phyloP scores from a whole-genome alignment of 2,329 filamentous ascomycete genomes.

The Aciculosporium take region DNA sequence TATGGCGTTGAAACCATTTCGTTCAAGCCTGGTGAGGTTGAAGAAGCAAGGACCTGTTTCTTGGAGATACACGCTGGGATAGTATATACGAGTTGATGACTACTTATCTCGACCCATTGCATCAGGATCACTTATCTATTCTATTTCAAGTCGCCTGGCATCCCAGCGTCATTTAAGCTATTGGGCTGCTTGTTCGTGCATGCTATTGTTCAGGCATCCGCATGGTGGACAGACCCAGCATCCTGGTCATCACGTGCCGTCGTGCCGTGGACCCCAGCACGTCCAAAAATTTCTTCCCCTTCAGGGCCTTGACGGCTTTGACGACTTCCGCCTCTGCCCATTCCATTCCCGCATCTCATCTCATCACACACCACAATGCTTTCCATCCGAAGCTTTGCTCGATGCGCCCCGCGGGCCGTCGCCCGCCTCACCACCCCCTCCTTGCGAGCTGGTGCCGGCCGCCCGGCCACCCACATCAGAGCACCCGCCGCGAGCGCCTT shows the following conservation, averaged over 20 bases:
- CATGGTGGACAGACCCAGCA: too few relatives aligned
- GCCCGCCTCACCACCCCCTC: conserved; percentile 41
- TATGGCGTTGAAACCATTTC: not conserved
- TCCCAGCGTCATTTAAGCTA: not conserved
- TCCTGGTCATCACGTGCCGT: not conserved
- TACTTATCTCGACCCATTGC: not conserved
- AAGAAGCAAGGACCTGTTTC: not conserved
- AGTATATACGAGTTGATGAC: not conserved
- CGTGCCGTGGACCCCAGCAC: not conserved
- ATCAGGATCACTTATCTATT: too few relatives aligned
- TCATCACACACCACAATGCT: conserved; percentile 43
- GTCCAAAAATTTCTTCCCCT: not conserved
- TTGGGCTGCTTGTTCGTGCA: not conserved
- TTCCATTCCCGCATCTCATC: not conserved
- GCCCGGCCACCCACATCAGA: conserved; percentile 34
- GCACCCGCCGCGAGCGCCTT: conserved; percentile 22
- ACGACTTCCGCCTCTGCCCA: conserved; percentile 2
- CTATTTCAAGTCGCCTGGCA: too few relatives aligned
- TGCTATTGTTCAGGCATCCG: conserved; percentile 1
- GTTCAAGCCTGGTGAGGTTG: not conserved
- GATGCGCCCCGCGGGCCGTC: conserved; percentile 51
- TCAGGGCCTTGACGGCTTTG: too few relatives aligned
- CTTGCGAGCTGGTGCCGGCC: conserved; percentile 32
- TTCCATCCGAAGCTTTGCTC: conserved; percentile 50
- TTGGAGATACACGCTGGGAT: not conserved